These are phyloP conservation scores for Aspergillus tanneri DNA, from an alignment of 2,329 filamentous ascomycete genomes.

Conservation along the genomic window DNA sequence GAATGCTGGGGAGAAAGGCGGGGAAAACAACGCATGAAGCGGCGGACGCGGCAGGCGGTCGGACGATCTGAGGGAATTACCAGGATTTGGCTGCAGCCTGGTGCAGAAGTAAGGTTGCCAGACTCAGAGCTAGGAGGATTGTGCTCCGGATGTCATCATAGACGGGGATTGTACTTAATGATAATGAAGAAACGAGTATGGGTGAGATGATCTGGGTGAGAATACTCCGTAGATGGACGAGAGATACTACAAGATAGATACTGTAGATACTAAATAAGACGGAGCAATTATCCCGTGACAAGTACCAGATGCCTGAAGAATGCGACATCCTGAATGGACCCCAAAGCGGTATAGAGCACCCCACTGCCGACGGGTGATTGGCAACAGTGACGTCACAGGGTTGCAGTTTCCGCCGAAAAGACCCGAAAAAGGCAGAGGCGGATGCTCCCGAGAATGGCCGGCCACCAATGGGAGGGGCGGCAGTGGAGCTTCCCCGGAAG, in stretches of 20 bases:
- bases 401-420: slow-evolving; percentile 20
- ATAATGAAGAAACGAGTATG: too few relatives aligned
- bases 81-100: slow-evolving; percentile 1
- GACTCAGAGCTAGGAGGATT: slow-evolving; percentile 2
- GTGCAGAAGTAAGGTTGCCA: neutral
- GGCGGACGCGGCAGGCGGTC: slow-evolving; percentile 8
- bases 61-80: slow-evolving; percentile 11
- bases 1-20: slow-evolving; percentile 3
- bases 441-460: slow-evolving; percentile 7
- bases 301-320: too few relatives aligned
- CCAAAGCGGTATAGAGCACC: neutral
- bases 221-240: too few relatives aligned
- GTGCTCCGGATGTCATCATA: slow-evolving; percentile 3
- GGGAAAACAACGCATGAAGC: slow-evolving; percentile 2
- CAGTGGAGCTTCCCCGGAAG: slow-evolving; percentile 7
- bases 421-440: slow-evolving; percentile 6
- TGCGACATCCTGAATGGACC: neutral
- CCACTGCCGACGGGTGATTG: slow-evolving; percentile 7
- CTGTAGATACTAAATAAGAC: too few relatives aligned
- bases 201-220: too few relatives aligned
- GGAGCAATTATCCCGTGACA: too few relatives aligned
- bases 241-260: too few relatives aligned
- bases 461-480: slow-evolving; percentile 10
- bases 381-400: slow-evolving; percentile 29
- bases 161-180: neutral